Conservation (phyloP, 1,139 yeast genomes). For the Diutina neorugosa region DNA sequence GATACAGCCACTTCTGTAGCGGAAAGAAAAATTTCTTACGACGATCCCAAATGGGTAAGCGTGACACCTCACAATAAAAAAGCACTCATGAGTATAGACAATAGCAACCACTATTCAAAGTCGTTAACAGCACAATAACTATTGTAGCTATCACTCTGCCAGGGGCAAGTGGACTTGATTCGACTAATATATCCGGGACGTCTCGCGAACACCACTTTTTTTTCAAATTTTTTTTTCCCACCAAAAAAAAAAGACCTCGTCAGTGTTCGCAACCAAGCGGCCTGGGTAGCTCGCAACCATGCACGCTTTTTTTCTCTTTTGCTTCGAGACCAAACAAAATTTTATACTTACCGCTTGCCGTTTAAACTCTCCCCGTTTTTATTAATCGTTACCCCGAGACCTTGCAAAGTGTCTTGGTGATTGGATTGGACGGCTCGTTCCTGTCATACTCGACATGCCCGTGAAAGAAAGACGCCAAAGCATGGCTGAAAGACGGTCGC, state of each 20-base stretch:
- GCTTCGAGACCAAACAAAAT: background rate
- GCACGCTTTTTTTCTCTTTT: background rate
- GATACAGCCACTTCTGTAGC: background rate
- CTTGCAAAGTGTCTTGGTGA: background rate
- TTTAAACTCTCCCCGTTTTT: background rate
- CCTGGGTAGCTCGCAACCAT: background rate
- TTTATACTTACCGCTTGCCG: background rate
- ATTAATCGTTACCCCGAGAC: background rate
- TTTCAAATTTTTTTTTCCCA: too few relatives aligned
- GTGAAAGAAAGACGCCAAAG: constrained; percentile 4
- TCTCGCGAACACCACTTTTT: background rate
- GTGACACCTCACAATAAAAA: background rate
- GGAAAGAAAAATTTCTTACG: background rate
- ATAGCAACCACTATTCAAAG: too few relatives aligned
- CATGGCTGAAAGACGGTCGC: constrained; percentile 4
- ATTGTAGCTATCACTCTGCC: too few relatives aligned
- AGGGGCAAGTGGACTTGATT: background rate
- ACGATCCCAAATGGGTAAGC: background rate
- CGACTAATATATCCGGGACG: background rate
- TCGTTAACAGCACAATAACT: too few relatives aligned
- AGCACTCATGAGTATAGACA: background rate
- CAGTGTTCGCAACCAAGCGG: background rate
- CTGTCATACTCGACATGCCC: background rate
- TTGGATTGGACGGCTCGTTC: background rate
- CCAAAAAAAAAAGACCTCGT: background rate